Conservation (phyloP, 768 basidiomycete species). For the Cubamyces lactineus region DNA sequence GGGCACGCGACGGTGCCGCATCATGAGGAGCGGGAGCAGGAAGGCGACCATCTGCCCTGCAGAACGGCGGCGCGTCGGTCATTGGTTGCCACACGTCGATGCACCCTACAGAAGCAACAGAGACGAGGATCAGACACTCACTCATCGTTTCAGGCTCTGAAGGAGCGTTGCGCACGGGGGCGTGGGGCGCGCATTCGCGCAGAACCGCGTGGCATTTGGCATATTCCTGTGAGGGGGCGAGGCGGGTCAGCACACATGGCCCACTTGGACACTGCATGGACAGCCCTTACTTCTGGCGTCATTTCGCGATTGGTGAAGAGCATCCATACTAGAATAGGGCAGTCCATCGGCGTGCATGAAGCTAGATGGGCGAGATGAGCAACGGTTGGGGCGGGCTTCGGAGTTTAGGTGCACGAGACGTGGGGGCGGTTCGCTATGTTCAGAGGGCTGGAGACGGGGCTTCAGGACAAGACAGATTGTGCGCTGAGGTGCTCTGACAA, state of each 20-base stretch:
- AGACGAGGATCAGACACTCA: slow-evolving; percentile 41
- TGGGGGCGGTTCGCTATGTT: not conserved
- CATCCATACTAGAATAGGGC: slow-evolving; percentile 81
- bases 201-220: slow-evolving; percentile 65
- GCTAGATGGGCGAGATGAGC: slow-evolving; percentile 16
- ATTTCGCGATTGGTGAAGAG: slow-evolving; percentile 76
- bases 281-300: slow-evolving; percentile 55
- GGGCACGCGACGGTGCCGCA: slow-evolving; percentile 81
- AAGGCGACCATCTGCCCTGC: slow-evolving; percentile 72
- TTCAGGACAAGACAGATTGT: slow-evolving; percentile 4
- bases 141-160: slow-evolving; percentile 66
- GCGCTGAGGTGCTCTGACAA: slow-evolving; percentile 1
- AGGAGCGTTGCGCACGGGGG: slow-evolving; percentile 56
- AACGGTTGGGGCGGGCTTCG: not conserved
- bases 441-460: not conserved
- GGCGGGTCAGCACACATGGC: slow-evolving; percentile 11
- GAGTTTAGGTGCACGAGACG: not conserved
- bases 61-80: slow-evolving; percentile 11
- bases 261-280: not conserved
- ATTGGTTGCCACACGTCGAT: slow-evolving; percentile 7
- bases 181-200: slow-evolving; percentile 61
- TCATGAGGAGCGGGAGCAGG: slow-evolving; percentile 82
- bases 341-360: slow-evolving; percentile 45
- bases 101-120: not conserved
- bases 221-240: slow-evolving; percentile 59